Percentiles rank a stretch among this genome's conserved stretches.
Conservation (phyloP, 2,329 filamentous ascomycete species). For the Lasiodiplodia gonubiensis region DNA sequence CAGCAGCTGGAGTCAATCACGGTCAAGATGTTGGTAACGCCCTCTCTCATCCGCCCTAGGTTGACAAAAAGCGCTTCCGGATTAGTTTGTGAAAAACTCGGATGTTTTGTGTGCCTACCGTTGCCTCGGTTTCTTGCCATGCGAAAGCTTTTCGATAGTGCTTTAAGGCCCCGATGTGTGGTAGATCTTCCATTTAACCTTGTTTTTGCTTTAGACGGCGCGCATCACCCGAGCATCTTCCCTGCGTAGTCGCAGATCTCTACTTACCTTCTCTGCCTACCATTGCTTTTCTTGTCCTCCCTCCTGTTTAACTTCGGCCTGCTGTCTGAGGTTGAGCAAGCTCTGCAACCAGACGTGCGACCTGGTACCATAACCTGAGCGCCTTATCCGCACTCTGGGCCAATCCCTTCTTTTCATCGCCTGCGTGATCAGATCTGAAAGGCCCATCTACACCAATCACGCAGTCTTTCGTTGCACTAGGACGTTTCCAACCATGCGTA, state of each 20-base stretch:
- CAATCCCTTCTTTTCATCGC: not conserved
- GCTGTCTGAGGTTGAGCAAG: constrained; percentile 6
- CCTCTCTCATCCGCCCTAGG: no score
- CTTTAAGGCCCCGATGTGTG: constrained; percentile 5
- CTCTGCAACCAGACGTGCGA: not conserved
- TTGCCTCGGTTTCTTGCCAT: constrained; percentile 6
- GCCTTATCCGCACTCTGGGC: not conserved
- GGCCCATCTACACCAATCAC: constrained; percentile 3
- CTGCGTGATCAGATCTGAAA: not conserved
- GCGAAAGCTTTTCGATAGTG: not conserved
- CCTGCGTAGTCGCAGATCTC: constrained; percentile 3
- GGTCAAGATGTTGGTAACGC: not conserved
- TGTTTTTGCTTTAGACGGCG: not conserved
- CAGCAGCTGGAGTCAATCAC: not conserved
- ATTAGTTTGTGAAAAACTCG: not conserved
- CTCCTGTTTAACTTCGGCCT: constrained; percentile 17
- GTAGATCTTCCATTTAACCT: constrained; percentile 6
- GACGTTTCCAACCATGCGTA: constrained; percentile 1
- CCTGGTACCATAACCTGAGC: not conserved
- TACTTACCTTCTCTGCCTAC: not conserved
- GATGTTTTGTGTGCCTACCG: not conserved
- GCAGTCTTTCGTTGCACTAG: not conserved
- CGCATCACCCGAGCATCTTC: constrained; percentile 16
- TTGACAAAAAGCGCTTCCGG: not conserved
- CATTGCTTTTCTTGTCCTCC: constrained; percentile 14